Base-by-base conservation (phyloP, 2,329 filamentous ascomycete genomes). In the Boeremia lycopersici region DNA sequence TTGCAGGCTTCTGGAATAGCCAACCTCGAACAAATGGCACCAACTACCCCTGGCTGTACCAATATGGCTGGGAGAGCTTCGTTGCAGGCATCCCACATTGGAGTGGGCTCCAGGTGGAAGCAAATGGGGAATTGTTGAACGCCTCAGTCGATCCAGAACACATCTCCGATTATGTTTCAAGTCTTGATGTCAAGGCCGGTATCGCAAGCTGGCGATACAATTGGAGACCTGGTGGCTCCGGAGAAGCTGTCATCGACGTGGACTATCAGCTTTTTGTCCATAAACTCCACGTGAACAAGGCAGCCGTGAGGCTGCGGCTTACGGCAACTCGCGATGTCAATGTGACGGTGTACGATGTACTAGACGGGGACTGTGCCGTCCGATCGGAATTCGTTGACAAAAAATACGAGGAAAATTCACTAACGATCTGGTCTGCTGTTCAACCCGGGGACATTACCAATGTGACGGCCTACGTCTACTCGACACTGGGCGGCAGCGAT, bases 61-160 rank as follows among this genome's bases (percentile, higher is more conserved):
- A 90, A 61, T 88, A 89, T 72, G 87, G 87, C 6, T 83, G 84
- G 53, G 88, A 91, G 64, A 88, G 84, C 62, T 86, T 89, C 45
- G 88, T 90, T 58, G 84, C 83, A 46, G 89, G 89, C 23, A 81
- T 91, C 13, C 89, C 89, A 6, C 88, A 90, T 67, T 89, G 86
- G 81, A 80, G 81, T 25, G 85, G 83, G 1, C 74, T 89, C 33
- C 71, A 86, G 31, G 77, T 89, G 15, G 80, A 85, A 47, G 82
- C 81, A 2, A 77, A 81, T 50, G 78, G 78, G 23, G 74, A 76
- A 8, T 79, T 83, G 42, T 76, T 91, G 29, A 82, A 88, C 74
- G 84, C 87, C 3, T 84, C 79, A 0, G 85, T 87, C 2, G 78
- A 84, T 41, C 81, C 79, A 29, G 74, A 74, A 0, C 83, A 86